Evolutionary conservation across 768 basidiomycete species (phyloP), one percentile per base, ranked within the genome.

Genomic region (Erythrobasidium yunnanense): DNA sequence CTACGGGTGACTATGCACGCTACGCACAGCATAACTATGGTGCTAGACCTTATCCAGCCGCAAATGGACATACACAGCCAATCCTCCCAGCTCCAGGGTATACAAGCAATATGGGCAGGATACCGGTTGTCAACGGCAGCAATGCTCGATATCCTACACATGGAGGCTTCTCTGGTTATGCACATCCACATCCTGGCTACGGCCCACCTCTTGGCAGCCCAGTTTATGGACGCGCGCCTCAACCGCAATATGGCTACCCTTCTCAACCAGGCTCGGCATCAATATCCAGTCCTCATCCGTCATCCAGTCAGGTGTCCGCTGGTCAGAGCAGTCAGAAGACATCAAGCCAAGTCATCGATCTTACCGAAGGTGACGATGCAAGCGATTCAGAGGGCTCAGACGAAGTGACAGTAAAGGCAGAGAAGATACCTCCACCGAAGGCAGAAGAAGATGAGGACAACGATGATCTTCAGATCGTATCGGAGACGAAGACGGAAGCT

Each of bases 401-500:
- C 30, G 60, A 63, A 27, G 60, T 63, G 18, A 51, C 30, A 23
- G 42, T 63, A 4, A 29, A 46, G 27, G 30, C 45, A 17, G 60
- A 63, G 29, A 49, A 51, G 47, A 45, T 63, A 29, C 45, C 27
- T 7, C n/a, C n/a, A n/a, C 2, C 38, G 4, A 49, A 27, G 25
- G 46, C 33, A n/a, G 29, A 4, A 13, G 13, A 51, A 50, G 60
- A 49, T 7, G 5, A 25, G 30, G 60, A 63, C 30, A 25, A 51
- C 25, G 60, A 51, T 25, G 60, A 63, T n/a, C 49, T 63, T 11
- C 4, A 63, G 38, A 47, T 63, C 4, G 60, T 63, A 8, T 46
- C 62, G 22, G 53, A 68, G 65, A 56, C 30, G 65, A 38, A 29
- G 18, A 63, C 20, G 8, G 60, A 63, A 34, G 47, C 45, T 20